Evolutionary conservation across 2,329 filamentous ascomycete species (phyloP).

Genomic region (Geosmithia putterillii): DNA sequence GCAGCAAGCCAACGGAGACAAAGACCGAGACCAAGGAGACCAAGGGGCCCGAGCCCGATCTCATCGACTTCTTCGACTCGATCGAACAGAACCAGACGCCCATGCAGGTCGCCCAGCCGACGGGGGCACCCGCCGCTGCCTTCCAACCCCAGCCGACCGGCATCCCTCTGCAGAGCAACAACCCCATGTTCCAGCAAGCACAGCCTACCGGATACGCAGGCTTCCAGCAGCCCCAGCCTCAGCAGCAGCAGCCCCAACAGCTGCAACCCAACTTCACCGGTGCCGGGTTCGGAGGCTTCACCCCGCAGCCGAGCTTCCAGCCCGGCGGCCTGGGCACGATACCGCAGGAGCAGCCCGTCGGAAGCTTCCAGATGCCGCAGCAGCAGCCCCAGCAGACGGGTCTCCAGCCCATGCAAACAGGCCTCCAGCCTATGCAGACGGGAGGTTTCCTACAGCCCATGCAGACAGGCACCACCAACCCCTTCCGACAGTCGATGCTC

Average conservation of each 20-base stretch:
- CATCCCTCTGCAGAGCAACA: conserved; percentile 9
- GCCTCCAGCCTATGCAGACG: conserved; percentile 28
- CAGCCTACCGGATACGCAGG: conserved; percentile 15
- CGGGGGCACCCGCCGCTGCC: conserved; percentile 8
- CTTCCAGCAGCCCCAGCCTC: conserved; percentile 1
- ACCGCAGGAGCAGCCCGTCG: conserved; percentile 38
- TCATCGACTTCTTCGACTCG: conserved; percentile 91
- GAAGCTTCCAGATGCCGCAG: conserved; percentile 31
- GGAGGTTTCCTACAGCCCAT: conserved; percentile 17
- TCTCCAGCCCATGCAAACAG: conserved; percentile 10
- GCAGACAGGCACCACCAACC: conserved; percentile 55
- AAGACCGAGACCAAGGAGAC: conserved; percentile 23
- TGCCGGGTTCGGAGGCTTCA: conserved; percentile 74
- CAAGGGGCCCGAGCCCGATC: conserved; percentile 60
- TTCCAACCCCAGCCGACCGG: conserved; percentile 22
- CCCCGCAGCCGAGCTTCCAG: conserved; percentile 49
- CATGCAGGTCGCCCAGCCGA: conserved; percentile 35
- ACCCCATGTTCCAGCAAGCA: conserved; percentile 11
- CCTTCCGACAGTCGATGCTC: conserved; percentile 88
- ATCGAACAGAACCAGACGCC: conserved; percentile 81
- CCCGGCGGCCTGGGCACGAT: conserved; percentile 40
- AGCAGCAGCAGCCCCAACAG: conserved; percentile 4
- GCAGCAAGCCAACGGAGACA: conserved; percentile 11
- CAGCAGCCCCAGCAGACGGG: conserved; percentile 3
- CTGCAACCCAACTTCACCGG: conserved; percentile 41